A percentile compares a stretch with the other conserved stretches of the same genome.
These are phyloP conservation scores for Pyronema omphalodes DNA, from an alignment of 495 filamentous ascomycete species.

Conservation along the genomic window DNA sequence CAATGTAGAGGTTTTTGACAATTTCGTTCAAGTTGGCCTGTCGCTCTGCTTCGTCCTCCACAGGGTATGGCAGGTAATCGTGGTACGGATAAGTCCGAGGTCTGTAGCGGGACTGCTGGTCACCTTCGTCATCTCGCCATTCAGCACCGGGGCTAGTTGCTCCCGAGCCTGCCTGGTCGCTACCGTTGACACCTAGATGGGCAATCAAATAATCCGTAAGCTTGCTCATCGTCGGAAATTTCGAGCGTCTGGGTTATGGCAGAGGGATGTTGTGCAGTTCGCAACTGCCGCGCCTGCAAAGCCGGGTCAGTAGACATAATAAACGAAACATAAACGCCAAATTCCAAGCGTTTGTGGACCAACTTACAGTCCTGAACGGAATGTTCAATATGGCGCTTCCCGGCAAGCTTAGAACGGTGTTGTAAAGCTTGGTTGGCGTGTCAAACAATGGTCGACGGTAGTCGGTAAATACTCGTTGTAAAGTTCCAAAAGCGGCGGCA, in stretches of 20 bases:
- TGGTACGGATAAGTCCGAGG: slow-evolving; percentile 88
- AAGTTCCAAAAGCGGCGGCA: background rate
- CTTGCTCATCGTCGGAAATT: slow-evolving; percentile 14
- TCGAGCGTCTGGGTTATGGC: background rate
- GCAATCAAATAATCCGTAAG: slow-evolving; percentile 20
- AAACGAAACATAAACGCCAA: too few species aligned
- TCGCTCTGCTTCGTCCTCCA: slow-evolving; percentile 57
- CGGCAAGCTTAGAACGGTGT: too few species aligned
- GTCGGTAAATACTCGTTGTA: background rate
- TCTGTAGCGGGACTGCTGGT: slow-evolving; percentile 49
- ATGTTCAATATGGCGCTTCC: too few species aligned
- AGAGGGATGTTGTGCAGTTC: background rate
- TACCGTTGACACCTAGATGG: slow-evolving; percentile 21
- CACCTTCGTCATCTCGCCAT: slow-evolving; percentile 34
- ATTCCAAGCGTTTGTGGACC: too few species aligned
- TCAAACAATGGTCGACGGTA: too few species aligned
- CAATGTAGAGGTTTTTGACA: slow-evolving; percentile 76
- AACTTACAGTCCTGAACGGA: too few species aligned
- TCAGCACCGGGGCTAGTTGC: slow-evolving; percentile 39
- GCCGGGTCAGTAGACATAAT: too few species aligned
- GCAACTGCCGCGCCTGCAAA: background rate
- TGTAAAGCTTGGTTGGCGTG: too few species aligned
- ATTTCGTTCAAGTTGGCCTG: slow-evolving; percentile 64
- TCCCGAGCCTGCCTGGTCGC: slow-evolving; percentile 22
- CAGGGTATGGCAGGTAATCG: slow-evolving; percentile 65